Evolutionary conservation across 148 eudicot species (phyloP), one percentile per base, ranked within the genome.

Genomic region (Rhododendron kiyosumense): DNA sequence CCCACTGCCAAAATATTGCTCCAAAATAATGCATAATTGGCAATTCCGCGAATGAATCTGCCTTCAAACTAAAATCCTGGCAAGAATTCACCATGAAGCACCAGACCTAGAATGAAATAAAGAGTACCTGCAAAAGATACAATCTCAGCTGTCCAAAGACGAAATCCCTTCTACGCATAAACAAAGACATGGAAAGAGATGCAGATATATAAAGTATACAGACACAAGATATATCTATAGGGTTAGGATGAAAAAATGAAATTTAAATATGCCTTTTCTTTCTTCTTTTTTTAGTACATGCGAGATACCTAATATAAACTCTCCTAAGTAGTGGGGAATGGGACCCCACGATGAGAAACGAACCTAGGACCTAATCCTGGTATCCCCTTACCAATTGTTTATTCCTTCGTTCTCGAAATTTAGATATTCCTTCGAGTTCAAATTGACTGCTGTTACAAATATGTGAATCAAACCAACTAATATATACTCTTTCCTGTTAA

Each of bases 11-110:
- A 82, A 83, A 26, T 54, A 83, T 45, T 24, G 43, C 76, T 83
- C 38, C 51, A 61, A 36, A 63, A 9, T 61, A 65, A 24, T 65
- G 76, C 76, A 65, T 82, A 59, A 82, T 36, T 36, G 84, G 67
- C 48, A 59, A 61, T 82, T 38, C 84, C 0, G 49, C 18, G 26
- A 41, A 63, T 83, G 77, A 82, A 63, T 65, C 74, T n/a, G 77
- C 84, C 84, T 83, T 63, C 76, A 43, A 83, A 83, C 81, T 32
- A 83, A 83, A 83, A 83, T 83, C 54, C 76, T n/a, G 84, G 84
- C 51, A 83, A 65, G 84, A 45, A 83, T 83, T 65, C 76, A 83
- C 76, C 54, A 65, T 65, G n/a, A 83, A 83, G 84, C 84, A 83
- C 84, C 54, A 65, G 76, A 82, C 76, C 74, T 13, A 14, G 24